These are phyloP conservation scores for Aspergillus arachidicola DNA, from an alignment of 2,329 filamentous ascomycete species.

Conservation along the genomic window DNA sequence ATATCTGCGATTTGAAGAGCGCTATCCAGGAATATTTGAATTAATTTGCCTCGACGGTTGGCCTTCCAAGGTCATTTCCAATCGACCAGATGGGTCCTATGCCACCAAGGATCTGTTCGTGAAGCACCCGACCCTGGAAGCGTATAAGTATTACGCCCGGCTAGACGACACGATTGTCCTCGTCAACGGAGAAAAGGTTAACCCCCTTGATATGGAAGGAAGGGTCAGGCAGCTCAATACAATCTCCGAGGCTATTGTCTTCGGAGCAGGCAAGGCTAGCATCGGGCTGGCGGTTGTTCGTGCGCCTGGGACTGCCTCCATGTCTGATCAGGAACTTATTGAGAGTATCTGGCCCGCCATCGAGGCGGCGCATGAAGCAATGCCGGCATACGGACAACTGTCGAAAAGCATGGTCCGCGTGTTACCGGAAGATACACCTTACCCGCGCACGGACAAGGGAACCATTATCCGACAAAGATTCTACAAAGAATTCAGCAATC, in stretches of 20 bases:
- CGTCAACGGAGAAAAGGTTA: conserved; percentile 55
- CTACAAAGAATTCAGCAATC: conserved; percentile 49
- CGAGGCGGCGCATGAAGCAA: conserved; percentile 52
- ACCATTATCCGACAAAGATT: conserved; percentile 57
- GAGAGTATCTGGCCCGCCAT: conserved; percentile 54
- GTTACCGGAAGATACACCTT: conserved; percentile 48
- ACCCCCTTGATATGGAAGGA: conserved; percentile 55
- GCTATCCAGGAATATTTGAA: conserved; percentile 40
- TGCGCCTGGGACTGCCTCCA: conserved; percentile 44
- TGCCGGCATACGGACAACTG: conserved; percentile 57
- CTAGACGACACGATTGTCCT: conserved; percentile 52
- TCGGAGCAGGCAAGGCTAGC: conserved; percentile 56
- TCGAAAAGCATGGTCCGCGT: conserved; percentile 57
- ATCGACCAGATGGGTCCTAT: conserved; percentile 52
- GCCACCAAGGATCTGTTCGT: conserved; percentile 55
- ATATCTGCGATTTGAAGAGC: conserved; percentile 46
- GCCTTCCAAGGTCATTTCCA: conserved; percentile 46
- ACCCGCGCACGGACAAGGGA: conserved; percentile 58
- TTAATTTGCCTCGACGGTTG: conserved; percentile 39
- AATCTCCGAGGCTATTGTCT: conserved; percentile 60
- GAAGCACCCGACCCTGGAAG: conserved; percentile 46
- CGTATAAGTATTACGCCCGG: conserved; percentile 52
- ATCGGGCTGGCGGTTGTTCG: conserved; percentile 59
- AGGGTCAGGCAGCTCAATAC: conserved; percentile 55
- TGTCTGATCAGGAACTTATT: conserved; percentile 51